Evolutionary conservation across 2,329 filamentous ascomycete genomes (phyloP).

Genomic region (Meredithiella fracta): DNA sequence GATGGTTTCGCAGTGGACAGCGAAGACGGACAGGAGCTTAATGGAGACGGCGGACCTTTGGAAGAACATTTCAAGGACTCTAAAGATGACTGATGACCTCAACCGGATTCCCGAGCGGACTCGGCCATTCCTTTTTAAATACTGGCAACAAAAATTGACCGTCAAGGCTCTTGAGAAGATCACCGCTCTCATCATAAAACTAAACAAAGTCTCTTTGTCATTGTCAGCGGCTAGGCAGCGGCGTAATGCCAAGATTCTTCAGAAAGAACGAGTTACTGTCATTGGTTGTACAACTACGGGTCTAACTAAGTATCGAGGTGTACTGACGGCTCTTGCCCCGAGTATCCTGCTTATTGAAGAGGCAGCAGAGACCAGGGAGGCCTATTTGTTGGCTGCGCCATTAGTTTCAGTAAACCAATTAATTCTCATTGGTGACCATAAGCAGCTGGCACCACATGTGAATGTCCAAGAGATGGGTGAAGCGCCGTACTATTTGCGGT

Average conservation of each 20-base stretch:
- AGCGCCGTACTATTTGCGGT: slow-evolving; percentile 47
- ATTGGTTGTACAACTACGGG: slow-evolving; percentile 62
- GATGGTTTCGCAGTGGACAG: slow-evolving; percentile 9
- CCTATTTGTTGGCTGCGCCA: slow-evolving; percentile 36
- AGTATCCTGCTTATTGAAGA: slow-evolving; percentile 61
- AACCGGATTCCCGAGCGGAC: slow-evolving; percentile 38
- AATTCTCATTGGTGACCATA: slow-evolving; percentile 57
- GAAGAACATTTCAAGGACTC: slow-evolving; percentile 12
- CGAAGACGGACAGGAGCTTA: neutral
- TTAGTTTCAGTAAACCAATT: slow-evolving; percentile 37
- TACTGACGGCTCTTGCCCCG: slow-evolving; percentile 50
- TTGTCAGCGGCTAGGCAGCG: slow-evolving; percentile 42
- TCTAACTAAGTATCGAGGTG: slow-evolving; percentile 58
- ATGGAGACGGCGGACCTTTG: slow-evolving; percentile 1
- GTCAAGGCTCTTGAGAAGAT: slow-evolving; percentile 26
- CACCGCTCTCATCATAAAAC: slow-evolving; percentile 32
- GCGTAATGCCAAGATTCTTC: slow-evolving; percentile 32
- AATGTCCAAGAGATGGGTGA: slow-evolving; percentile 42
- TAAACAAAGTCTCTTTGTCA: slow-evolving; percentile 24
- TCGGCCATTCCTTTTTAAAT: slow-evolving; percentile 50
- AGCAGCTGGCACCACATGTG: slow-evolving; percentile 58
- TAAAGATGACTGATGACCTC: slow-evolving; percentile 30
- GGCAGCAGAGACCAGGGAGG: slow-evolving; percentile 59
- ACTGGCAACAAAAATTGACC: slow-evolving; percentile 42
- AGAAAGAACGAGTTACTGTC: slow-evolving; percentile 21